Conservation (phyloP, 2,329 filamentous ascomycete species). For the Alternaria infectoria region DNA sequence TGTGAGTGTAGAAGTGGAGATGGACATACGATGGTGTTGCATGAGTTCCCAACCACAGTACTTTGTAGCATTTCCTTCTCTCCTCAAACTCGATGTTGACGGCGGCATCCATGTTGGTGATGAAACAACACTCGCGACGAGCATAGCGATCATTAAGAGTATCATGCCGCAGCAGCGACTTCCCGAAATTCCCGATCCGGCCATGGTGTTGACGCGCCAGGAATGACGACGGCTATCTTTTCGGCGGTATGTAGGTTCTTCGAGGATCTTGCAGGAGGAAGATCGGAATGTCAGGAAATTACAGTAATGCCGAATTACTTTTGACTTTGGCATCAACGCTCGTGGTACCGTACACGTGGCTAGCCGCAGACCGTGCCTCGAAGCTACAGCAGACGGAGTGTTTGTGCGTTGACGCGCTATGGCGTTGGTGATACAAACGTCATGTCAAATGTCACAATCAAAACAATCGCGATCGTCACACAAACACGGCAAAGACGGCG, state of each 20-base stretch:
- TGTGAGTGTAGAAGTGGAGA: background rate
- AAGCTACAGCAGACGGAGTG: constrained; percentile 2
- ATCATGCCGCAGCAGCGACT: background rate
- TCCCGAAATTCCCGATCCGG: background rate
- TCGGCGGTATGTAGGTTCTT: background rate
- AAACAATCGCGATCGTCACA: background rate
- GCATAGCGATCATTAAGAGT: background rate
- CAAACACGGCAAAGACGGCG: background rate
- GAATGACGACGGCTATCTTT: background rate
- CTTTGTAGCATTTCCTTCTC: background rate
- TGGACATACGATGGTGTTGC: constrained; percentile 8
- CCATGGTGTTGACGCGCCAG: background rate
- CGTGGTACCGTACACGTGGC: constrained; percentile 13
- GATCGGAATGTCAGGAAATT: background rate
- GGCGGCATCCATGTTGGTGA: background rate
- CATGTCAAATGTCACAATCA: constrained; percentile 1
- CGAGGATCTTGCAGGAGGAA: background rate
- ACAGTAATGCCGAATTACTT: background rate
- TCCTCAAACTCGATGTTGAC: background rate
- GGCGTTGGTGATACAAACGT: background rate
- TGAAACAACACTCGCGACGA: background rate
- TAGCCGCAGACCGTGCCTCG: constrained; percentile 9
- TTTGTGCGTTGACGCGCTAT: background rate
- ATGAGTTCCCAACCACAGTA: constrained; percentile 20
- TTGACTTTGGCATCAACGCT: background rate